These are phyloP conservation scores for Perkinsus olseni DNA, from an alignment of 169 alveolate species.

Conservation along the genomic window DNA sequence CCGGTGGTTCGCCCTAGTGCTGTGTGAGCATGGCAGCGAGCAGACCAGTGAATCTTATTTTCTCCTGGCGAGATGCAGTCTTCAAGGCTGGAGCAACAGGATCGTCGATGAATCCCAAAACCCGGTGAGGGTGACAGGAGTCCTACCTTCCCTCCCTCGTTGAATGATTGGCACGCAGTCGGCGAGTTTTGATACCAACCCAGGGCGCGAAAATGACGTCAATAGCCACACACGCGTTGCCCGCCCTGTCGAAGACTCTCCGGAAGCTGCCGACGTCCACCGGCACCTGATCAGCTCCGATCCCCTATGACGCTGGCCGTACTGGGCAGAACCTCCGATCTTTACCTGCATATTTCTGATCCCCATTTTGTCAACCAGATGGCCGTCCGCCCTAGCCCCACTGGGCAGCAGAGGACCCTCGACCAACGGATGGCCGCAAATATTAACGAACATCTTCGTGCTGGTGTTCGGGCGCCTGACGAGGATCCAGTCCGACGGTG, in stretches of 20 bases:
- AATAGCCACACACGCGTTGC: neutral
- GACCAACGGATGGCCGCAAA: slow-evolving; percentile 8
- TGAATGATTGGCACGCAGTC: neutral
- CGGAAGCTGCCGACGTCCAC: slow-evolving; percentile 6
- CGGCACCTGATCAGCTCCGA: slow-evolving; percentile 1
- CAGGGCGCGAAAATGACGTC: slow-evolving; percentile 9
- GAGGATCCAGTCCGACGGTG: neutral
- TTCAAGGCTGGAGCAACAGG: no score
- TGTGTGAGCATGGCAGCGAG: no score
- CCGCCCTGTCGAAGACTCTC: neutral
- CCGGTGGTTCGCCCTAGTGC: no score
- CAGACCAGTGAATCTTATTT: no score
- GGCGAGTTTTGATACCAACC: neutral
- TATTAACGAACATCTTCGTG: neutral
- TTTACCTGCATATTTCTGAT: slow-evolving; percentile 8
- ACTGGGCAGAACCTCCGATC: no score
- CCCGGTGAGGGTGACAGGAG: no score
- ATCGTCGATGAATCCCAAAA: no score
- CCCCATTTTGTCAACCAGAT: neutral
- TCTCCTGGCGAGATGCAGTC: no score
- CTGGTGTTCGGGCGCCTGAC: neutral
- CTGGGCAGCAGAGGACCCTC: slow-evolving; percentile 11
- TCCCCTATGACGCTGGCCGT: neutral
- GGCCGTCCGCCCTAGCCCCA: neutral
- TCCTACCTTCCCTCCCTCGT: neutral